Evolutionary conservation across 1,284 basidiomycete genomes (phyloP).

Genomic region (Trichosporon sp.): DNA sequence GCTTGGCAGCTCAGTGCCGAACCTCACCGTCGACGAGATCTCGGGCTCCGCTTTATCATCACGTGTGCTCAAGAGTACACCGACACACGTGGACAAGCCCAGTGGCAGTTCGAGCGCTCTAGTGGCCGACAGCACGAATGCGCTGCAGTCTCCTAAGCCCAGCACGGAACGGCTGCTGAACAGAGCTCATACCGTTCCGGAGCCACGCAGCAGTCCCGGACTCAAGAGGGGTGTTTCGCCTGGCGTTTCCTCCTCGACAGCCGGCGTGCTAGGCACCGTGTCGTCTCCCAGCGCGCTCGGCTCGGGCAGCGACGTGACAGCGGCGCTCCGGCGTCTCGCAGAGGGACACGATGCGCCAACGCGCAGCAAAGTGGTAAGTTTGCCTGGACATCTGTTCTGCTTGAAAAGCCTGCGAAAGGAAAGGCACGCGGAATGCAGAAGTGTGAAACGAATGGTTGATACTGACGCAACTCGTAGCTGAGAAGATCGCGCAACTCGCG

Average conservation of each 20-base stretch:
- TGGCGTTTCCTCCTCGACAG: neutral
- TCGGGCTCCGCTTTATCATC: neutral
- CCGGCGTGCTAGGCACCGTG: neutral
- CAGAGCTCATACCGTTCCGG: slow-evolving; percentile 18
- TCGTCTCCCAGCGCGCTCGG: slow-evolving; percentile 2
- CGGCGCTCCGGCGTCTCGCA: slow-evolving; percentile 29
- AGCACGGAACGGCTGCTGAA: slow-evolving; percentile 42
- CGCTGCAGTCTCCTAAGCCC: slow-evolving; percentile 39
- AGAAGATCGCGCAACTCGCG: slow-evolving; percentile 24
- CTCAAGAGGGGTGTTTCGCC: slow-evolving; percentile 17
- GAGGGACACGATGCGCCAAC: slow-evolving; percentile 16
- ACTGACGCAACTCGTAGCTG: slow-evolving; percentile 19
- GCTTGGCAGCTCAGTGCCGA: neutral
- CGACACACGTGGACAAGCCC: slow-evolving; percentile 45
- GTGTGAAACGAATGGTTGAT: neutral
- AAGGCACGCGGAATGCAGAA: slow-evolving; percentile 4
- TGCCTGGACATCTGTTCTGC: neutral
- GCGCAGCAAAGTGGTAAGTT: slow-evolving; percentile 24
- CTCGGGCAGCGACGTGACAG: slow-evolving; percentile 26
- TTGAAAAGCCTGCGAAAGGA: neutral
- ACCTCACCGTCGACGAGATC: neutral
- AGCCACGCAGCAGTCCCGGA: slow-evolving; percentile 8
- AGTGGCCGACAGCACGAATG: slow-evolving; percentile 15
- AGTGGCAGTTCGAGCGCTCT: slow-evolving; percentile 2
- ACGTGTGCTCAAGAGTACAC: slow-evolving; percentile 38